Percentiles rank a stretch among this genome's conserved stretches.
phyloP scores from a whole-genome alignment of 176 grass and related monocot genomes.

The Triticum urartu region DNA sequence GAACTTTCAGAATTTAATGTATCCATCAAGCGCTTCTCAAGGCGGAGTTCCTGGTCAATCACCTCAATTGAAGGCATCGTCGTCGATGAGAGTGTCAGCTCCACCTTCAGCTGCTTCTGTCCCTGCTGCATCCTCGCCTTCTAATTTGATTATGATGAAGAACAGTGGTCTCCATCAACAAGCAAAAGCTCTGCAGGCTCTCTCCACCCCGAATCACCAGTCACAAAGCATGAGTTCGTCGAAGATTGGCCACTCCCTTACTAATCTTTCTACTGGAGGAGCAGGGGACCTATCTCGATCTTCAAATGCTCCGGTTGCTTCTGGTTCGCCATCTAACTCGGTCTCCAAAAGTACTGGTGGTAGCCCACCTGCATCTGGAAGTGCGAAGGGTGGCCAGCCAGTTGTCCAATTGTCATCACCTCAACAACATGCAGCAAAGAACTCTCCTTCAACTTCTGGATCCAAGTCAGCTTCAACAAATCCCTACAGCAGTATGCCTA shows the following conservation, averaged over 20 bases:
- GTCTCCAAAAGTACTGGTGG: conserved; percentile 75
- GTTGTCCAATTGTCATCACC: conserved; percentile 36
- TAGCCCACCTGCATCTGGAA: conserved; percentile 61
- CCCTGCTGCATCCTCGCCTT: conserved; percentile 29
- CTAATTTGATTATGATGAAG: conserved; percentile 51
- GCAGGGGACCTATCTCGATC: conserved; percentile 58
- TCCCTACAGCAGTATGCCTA: conserved; percentile 53
- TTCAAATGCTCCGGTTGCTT: conserved; percentile 59
- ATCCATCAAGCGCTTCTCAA: conserved; percentile 52
- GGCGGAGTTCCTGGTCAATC: conserved; percentile 48
- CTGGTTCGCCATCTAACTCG: conserved; percentile 71
- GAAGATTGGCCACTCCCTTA: conserved; percentile 50
- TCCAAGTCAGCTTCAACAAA: conserved; percentile 42
- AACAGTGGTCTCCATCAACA: conserved; percentile 58
- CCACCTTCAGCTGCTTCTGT: conserved; percentile 32
- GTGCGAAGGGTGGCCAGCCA: conserved; percentile 47
- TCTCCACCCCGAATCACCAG: conserved; percentile 58
- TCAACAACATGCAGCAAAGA: conserved; percentile 70
- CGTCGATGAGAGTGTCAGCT: conserved; percentile 50
- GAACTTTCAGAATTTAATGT: conserved; percentile 52
- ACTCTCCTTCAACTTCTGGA: conserved; percentile 50
- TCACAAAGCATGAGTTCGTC: conserved; percentile 62
- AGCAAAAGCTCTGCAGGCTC: conserved; percentile 54
- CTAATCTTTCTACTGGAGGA: conserved; percentile 56
- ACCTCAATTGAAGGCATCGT: conserved; percentile 66